Conservation (phyloP, 768 basidiomycete genomes). For the Lactifluus pinguis region DNA sequence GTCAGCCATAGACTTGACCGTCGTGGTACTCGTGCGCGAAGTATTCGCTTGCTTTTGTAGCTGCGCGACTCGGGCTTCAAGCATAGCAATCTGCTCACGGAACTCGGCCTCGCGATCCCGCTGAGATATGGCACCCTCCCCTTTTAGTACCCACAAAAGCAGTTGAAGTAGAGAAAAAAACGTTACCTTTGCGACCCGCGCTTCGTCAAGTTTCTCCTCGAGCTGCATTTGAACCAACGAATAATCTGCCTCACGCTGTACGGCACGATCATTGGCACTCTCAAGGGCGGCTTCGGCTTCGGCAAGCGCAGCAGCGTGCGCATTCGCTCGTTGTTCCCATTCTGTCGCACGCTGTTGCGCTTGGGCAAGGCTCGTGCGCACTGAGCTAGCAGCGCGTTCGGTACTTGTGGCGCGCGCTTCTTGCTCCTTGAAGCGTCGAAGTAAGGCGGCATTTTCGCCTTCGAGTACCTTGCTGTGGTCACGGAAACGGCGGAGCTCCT, state of each 20-base stretch:
- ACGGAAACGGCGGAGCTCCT: conserved; percentile 55
- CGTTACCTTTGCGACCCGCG: conserved; percentile 55
- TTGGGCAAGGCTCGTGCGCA: conserved; percentile 56
- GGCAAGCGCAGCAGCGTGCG: conserved; percentile 58
- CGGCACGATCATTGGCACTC: conserved; percentile 52
- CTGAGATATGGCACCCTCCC: conserved; percentile 24
- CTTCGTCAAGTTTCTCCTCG: conserved; percentile 66
- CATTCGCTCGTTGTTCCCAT: conserved; percentile 73
- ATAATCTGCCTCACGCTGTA: conserved; percentile 63
- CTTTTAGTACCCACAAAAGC: neutral
- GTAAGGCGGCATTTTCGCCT: conserved; percentile 53
- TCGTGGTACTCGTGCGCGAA: neutral
- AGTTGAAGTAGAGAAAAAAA: neutral
- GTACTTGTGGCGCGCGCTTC: conserved; percentile 52
- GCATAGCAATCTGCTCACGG: conserved; percentile 52
- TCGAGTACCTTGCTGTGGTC: conserved; percentile 53
- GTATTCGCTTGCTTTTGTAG: conserved; percentile 51
- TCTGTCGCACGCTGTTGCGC: conserved; percentile 73
- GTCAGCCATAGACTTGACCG: conserved; percentile 19
- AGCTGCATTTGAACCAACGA: conserved; percentile 60
- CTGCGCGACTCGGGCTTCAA: conserved; percentile 51
- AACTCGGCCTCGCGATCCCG: conserved; percentile 61
- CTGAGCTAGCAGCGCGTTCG: conserved; percentile 48
- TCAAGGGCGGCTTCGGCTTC: conserved; percentile 52
- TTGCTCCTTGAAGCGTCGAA: conserved; percentile 65